These are phyloP conservation scores for Lachancea dasiensis DNA, from an alignment of 805 yeast species.

Conservation along the genomic window DNA sequence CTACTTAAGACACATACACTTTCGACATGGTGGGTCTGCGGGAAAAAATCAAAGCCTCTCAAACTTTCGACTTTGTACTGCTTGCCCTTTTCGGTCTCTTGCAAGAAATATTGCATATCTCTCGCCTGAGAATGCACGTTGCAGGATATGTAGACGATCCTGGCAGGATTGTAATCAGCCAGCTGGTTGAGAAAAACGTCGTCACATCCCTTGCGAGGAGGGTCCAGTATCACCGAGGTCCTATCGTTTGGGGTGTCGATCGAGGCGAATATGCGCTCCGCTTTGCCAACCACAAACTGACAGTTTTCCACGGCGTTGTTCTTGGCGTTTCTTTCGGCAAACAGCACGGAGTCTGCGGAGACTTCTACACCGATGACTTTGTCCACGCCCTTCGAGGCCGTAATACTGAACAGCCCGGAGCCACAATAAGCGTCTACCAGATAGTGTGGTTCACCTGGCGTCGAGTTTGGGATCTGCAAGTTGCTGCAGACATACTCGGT, in stretches of 20 bases:
- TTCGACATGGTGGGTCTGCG: slow-evolving; percentile 90
- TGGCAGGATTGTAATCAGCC: slow-evolving; percentile 74
- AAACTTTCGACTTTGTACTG: slow-evolving; percentile 71
- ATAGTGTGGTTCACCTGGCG: slow-evolving; percentile 48
- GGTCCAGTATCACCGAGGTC: slow-evolving; percentile 90
- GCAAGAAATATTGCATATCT: slow-evolving; percentile 78
- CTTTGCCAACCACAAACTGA: slow-evolving; percentile 82
- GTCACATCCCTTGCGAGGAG: slow-evolving; percentile 97
- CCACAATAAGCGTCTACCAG: slow-evolving; percentile 96
- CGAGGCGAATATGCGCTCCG: slow-evolving; percentile 78
- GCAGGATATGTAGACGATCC: slow-evolving; percentile 91
- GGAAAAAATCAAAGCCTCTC: slow-evolving; percentile 94
- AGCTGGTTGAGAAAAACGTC: slow-evolving; percentile 80
- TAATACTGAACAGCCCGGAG: slow-evolving; percentile 85
- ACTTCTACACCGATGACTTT: slow-evolving; percentile 91
- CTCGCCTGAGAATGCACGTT: slow-evolving; percentile 97
- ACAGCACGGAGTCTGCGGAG: slow-evolving; percentile 81
- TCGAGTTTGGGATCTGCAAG: slow-evolving; percentile 41
- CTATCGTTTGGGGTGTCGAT: slow-evolving; percentile 67
- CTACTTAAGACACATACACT: slow-evolving; percentile 67
- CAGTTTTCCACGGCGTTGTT: slow-evolving; percentile 73
- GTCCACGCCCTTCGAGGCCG: slow-evolving; percentile 77
- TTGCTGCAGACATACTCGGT: slow-evolving; percentile 75
- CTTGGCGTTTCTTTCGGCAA: slow-evolving; percentile 77
- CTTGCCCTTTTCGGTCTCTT: slow-evolving; percentile 54